These are phyloP conservation scores for Globisporangium iwayamae DNA, from an alignment of 352 stramenopile species.

Conservation along the genomic window DNA sequence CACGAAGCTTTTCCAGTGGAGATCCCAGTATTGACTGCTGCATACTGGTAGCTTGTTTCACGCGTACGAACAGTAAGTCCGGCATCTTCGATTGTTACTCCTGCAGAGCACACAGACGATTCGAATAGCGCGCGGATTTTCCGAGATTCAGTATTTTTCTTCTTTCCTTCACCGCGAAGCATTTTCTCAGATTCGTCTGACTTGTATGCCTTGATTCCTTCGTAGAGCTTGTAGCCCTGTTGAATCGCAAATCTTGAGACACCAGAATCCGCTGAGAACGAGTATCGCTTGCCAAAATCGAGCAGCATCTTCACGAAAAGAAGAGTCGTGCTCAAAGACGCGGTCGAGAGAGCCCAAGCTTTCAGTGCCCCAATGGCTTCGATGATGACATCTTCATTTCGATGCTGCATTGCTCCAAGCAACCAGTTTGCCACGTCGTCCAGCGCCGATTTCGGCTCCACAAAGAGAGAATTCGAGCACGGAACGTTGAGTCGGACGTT, in stretches of 20 bases:
- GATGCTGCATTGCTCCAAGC: slow-evolving; percentile 36
- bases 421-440: slow-evolving; percentile 66
- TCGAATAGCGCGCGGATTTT: slow-evolving; percentile 80
- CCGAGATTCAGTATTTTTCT: slow-evolving; percentile 51
- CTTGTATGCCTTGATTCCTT: slow-evolving; percentile 47
- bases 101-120: slow-evolving; percentile 67
- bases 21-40: slow-evolving; percentile 77
- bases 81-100: slow-evolving; percentile 75
- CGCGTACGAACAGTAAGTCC: slow-evolving; percentile 70
- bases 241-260: slow-evolving; percentile 42
- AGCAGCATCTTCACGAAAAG: slow-evolving; percentile 73
- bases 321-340: slow-evolving; percentile 65
- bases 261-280: slow-evolving; percentile 6
- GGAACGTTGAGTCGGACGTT: slow-evolving; percentile 59
- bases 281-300: slow-evolving; percentile 22
- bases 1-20: slow-evolving; percentile 77
- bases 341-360: slow-evolving; percentile 74
- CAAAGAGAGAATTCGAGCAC: slow-evolving; percentile 50
- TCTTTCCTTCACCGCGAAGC: slow-evolving; percentile 33
- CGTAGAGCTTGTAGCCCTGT: slow-evolving; percentile 37
- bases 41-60: slow-evolving; percentile 88
- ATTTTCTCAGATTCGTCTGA: slow-evolving; percentile 36
- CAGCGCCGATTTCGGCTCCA: slow-evolving; percentile 53
- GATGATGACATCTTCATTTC: slow-evolving; percentile 48
- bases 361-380: slow-evolving; percentile 64